phyloP scores from a whole-genome alignment of 257 asterid species.

The Solanum ossicruentum region DNA sequence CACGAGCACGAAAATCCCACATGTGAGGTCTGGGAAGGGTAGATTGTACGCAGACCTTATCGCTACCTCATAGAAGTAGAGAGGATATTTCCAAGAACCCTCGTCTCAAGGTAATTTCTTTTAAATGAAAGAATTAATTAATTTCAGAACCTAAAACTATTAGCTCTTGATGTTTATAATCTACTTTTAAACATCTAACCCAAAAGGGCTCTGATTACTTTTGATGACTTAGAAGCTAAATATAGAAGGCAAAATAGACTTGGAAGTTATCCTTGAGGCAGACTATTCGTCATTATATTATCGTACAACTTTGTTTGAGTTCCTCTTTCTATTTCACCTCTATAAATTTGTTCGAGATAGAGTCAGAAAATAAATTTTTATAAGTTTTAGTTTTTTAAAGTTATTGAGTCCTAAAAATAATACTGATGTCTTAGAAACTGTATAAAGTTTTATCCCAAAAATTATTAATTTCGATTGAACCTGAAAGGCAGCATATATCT shows the following conservation, averaged over 20 bases:
- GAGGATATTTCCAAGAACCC: too few relatives aligned
- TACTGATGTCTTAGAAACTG: neutral
- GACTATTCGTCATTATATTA: neutral
- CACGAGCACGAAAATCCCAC: too few relatives aligned
- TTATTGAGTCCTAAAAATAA: neutral
- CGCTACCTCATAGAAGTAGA: too few relatives aligned
- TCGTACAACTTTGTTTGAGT: neutral
- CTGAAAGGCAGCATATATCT: neutral
- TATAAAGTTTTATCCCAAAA: neutral
- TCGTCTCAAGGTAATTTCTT: too few relatives aligned
- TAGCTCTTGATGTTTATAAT: too few relatives aligned
- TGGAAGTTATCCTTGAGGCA: neutral
- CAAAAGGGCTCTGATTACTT: neutral
- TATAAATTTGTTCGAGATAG: neutral
- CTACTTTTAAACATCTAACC: neutral
- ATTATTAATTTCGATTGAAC: too few relatives aligned
- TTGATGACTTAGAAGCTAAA: neutral
- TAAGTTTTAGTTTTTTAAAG: neutral
- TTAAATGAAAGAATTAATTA: neutral
- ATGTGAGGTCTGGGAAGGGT: too few relatives aligned
- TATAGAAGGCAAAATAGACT: neutral
- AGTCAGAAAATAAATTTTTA: neutral
- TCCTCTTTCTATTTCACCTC: neutral
- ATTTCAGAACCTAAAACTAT: neutral
- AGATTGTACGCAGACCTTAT: too few relatives aligned